phyloP scores from a whole-genome alignment of 352 stramenopile genomes.

The Phytophthora hybrid region DNA sequence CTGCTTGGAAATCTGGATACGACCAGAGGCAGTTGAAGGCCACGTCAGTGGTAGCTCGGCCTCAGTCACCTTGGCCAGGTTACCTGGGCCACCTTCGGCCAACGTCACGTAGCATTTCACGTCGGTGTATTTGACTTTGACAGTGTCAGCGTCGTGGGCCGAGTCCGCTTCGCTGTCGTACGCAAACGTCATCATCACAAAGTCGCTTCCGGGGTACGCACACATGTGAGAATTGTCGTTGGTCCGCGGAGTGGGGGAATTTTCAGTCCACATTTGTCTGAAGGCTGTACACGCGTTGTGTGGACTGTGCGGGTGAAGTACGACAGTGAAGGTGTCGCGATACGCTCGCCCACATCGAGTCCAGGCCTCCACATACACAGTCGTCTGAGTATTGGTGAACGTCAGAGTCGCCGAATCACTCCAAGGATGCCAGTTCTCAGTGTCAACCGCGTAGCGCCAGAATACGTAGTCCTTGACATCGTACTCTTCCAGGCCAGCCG shows the following conservation, averaged over 20 bases:
- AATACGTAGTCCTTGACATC: constrained; percentile 35
- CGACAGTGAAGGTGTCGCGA: constrained; percentile 36
- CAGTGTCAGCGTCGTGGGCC: constrained; percentile 12
- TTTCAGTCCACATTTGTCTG: constrained; percentile 28
- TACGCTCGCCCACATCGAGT: constrained; percentile 52
- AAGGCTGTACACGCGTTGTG: constrained; percentile 21
- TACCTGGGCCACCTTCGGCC: not conserved
- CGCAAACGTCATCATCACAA: constrained; percentile 27
- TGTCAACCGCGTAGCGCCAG: constrained; percentile 58
- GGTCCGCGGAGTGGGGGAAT: constrained; percentile 12
- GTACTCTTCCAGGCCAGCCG: not conserved
- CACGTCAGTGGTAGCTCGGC: not conserved
- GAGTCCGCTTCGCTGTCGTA: constrained; percentile 20
- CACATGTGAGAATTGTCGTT: constrained; percentile 12
- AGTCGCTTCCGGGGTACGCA: constrained; percentile 35
- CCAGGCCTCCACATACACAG: constrained; percentile 63
- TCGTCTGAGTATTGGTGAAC: constrained; percentile 39
- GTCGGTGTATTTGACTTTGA: constrained; percentile 34
- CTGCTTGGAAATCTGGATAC: constrained; percentile 25
- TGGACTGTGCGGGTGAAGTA: constrained; percentile 48
- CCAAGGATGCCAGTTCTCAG: constrained; percentile 22
- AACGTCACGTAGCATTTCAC: constrained; percentile 41
- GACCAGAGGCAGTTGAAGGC: not conserved
- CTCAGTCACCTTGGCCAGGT: constrained; percentile 3
- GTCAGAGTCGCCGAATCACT: constrained; percentile 8